Evolutionary conservation across 306 rosid species (phyloP).

Genomic region (Dryas octopetala): DNA sequence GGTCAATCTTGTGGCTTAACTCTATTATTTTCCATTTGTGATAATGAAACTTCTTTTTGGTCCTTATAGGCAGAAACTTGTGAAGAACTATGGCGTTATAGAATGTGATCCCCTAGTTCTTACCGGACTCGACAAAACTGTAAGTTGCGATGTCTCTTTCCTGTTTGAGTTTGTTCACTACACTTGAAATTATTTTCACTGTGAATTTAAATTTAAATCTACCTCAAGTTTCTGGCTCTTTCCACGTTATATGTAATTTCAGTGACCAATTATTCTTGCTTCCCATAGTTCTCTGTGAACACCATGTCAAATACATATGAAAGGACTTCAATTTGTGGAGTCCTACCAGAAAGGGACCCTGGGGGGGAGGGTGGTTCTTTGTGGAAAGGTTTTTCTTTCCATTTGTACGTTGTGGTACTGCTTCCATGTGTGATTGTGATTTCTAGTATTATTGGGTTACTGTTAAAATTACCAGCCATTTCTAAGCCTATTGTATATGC

Average conservation of each 20-base stretch:
- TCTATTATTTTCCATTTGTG: conserved; percentile 5
- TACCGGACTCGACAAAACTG: conserved; percentile 73
- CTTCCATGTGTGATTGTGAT: background rate
- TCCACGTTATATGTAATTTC: conserved; percentile 12
- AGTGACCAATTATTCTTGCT: conserved; percentile 2
- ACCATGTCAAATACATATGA: conserved; percentile 2
- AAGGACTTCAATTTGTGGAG: background rate
- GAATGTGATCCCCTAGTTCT: conserved; percentile 73
- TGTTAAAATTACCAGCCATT: background rate
- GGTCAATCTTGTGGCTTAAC: conserved; percentile 15
- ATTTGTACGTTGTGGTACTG: background rate
- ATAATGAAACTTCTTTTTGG: conserved; percentile 31
- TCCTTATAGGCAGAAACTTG: conserved; percentile 60
- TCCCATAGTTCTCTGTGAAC: conserved; percentile 5
- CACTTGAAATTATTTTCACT: conserved; percentile 22
- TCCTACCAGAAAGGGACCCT: background rate
- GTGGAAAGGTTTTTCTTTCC: background rate
- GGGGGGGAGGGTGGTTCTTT: background rate
- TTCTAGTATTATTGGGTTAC: background rate
- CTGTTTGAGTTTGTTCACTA: conserved; percentile 8
- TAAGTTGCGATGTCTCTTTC: conserved; percentile 35
- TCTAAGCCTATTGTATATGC: background rate
- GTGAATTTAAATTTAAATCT: background rate
- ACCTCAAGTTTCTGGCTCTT: conserved; percentile 8
- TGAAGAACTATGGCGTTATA: conserved; percentile 79